Percentiles rank a stretch among this genome's conserved stretches.
These are phyloP conservation scores for Biscogniauxia sp. DNA, from an alignment of 2,329 filamentous ascomycete genomes.

Conservation along the genomic window DNA sequence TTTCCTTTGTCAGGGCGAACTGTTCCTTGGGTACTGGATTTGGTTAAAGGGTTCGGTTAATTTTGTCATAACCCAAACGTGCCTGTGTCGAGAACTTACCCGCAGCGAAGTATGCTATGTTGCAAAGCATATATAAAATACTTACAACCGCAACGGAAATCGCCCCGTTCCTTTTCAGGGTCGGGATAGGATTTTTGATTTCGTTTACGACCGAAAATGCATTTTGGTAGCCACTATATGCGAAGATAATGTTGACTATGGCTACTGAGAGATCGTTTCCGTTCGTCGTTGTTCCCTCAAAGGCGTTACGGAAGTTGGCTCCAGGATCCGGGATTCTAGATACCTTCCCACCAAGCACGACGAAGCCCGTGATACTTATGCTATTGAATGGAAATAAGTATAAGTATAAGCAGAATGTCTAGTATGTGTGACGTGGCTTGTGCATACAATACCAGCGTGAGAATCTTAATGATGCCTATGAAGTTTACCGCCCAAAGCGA, in stretches of 20 bases:
- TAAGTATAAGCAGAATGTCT: no score
- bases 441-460: slow-evolving; percentile 55
- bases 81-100: slow-evolving; percentile 25
- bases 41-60: not conserved
- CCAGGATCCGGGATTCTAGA: slow-evolving; percentile 48
- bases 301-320: slow-evolving; percentile 54
- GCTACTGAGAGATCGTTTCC: slow-evolving; percentile 53
- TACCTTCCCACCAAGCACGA: slow-evolving; percentile 57
- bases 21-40: slow-evolving; percentile 46
- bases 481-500: slow-evolving; percentile 55
- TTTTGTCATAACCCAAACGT: not conserved
- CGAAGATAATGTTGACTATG: slow-evolving; percentile 57
- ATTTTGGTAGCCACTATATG: slow-evolving; percentile 56
- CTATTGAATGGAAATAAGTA: slow-evolving; percentile 5
- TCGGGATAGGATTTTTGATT: slow-evolving; percentile 54
- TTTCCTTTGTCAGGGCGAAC: slow-evolving; percentile 49
- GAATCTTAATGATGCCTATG: slow-evolving; percentile 58
- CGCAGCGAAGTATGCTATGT: slow-evolving; percentile 59
- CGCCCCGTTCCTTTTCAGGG: slow-evolving; percentile 49
- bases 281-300: slow-evolving; percentile 45
- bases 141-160: slow-evolving; percentile 50
- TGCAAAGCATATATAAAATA: slow-evolving; percentile 55
- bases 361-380: slow-evolving; percentile 58
- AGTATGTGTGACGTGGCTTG: no score
- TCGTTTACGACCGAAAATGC: slow-evolving; percentile 62